These are phyloP conservation scores for Sphenostylis stenocarpa DNA, from an alignment of 306 rosid species.

Conservation along the genomic window DNA sequence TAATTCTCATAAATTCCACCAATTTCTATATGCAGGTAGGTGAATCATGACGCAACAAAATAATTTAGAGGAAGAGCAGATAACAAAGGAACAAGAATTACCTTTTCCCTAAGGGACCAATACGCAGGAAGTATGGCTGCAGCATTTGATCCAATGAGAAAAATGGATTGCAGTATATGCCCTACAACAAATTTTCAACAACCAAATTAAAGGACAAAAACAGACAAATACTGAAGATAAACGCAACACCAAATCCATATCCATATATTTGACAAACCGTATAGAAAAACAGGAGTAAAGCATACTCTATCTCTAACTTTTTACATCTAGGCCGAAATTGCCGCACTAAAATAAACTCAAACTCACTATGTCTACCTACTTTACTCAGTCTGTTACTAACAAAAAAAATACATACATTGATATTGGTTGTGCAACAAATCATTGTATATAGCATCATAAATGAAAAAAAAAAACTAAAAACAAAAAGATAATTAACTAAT, in stretches of 20 bases:
- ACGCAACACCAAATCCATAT: constrained; percentile 10
- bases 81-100: constrained; percentile 29
- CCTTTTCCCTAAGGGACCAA: constrained; percentile 91
- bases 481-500: not conserved
- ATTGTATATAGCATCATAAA: not conserved
- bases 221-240: not conserved
- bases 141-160: constrained; percentile 83
- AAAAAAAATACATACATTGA: not conserved
- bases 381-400: not conserved
- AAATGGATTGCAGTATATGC: constrained; percentile 75
- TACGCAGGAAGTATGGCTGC: constrained; percentile 89
- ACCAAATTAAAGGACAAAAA: constrained; percentile 5
- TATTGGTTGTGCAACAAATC: not conserved
- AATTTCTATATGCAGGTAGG: not conserved
- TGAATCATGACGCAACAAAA: constrained; percentile 12
- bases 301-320: not conserved
- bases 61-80: not conserved
- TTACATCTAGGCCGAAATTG: not conserved
- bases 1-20: not conserved
- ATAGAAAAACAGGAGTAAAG: constrained; percentile 3
- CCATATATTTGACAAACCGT: constrained; percentile 8
- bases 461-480: not conserved
- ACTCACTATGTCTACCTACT: not conserved
- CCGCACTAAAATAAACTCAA: not conserved
- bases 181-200: constrained; percentile 46